Conservation (phyloP, 2,329 filamentous ascomycete genomes). For the Purpureocillium takamizusanense region DNA sequence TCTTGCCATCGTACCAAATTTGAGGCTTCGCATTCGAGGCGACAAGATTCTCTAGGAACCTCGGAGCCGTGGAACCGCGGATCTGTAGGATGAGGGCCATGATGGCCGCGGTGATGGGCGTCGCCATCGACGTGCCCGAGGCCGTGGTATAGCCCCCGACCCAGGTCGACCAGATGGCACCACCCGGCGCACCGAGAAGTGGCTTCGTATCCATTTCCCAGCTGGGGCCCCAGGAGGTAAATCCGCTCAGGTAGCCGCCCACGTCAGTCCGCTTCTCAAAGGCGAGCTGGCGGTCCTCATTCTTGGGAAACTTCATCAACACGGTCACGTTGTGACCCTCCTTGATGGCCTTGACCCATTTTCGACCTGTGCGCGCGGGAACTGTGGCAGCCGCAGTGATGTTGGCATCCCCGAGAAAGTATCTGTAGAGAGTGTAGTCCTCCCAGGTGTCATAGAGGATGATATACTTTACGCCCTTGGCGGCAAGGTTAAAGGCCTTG, state of each 20-base stretch:
- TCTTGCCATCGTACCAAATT: conserved; percentile 33
- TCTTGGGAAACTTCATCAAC: background rate
- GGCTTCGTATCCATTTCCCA: conserved; percentile 49
- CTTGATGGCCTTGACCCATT: background rate
- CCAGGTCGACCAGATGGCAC: conserved; percentile 48
- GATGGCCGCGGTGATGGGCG: conserved; percentile 44
- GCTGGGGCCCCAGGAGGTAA: conserved; percentile 50
- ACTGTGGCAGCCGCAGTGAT: background rate
- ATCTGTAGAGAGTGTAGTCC: no score
- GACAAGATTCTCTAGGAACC: conserved; percentile 36
- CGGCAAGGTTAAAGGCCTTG: no score
- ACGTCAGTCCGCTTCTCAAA: no score
- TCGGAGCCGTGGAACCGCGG: conserved; percentile 38
- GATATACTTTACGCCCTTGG: no score
- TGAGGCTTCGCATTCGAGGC: conserved; percentile 40
- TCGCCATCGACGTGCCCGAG: conserved; percentile 53
- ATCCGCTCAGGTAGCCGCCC: conserved; percentile 41
- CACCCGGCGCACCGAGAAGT: conserved; percentile 45
- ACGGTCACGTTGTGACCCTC: conserved; percentile 4
- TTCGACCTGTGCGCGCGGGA: background rate
- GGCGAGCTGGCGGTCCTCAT: no score
- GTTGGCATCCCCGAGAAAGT: background rate
- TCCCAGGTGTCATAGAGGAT: no score
- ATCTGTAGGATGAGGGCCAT: conserved; percentile 42
- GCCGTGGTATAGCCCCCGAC: conserved; percentile 41